phyloP scores from a whole-genome alignment of 441 rosid genomes.

The Biscutella laevigata region DNA sequence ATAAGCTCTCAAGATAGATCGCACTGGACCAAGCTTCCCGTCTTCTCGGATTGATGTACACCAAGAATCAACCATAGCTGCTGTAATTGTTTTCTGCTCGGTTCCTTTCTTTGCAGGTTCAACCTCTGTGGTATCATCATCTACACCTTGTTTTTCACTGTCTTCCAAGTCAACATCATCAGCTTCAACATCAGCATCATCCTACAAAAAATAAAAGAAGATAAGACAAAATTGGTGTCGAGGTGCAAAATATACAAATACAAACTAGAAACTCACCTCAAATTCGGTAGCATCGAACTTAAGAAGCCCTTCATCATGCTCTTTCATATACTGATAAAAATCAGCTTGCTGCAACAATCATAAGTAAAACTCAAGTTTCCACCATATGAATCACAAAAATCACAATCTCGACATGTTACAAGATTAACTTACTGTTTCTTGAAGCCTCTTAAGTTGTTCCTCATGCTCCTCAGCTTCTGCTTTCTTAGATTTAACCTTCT shows the following conservation, averaged over 20 bases:
- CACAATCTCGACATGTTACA: not conserved
- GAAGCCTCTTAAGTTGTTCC: conserved; percentile 57
- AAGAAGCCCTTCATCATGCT: conserved; percentile 64
- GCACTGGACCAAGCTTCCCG: conserved; percentile 54
- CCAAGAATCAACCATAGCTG: conserved; percentile 79
- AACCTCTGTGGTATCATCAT: conserved; percentile 27
- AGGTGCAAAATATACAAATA: not conserved
- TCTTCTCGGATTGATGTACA: conserved; percentile 45
- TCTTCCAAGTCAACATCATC: conserved; percentile 36
- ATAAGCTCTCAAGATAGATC: conserved; percentile 75
- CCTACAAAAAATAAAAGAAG: no score
- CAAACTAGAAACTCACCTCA: conserved; percentile 39
- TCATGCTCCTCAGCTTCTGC: conserved; percentile 58
- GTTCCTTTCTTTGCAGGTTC: conserved; percentile 28
- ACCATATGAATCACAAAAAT: not conserved
- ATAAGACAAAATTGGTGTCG: not conserved
- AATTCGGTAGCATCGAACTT: conserved; percentile 62
- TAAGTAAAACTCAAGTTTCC: not conserved
- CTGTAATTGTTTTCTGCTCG: conserved; percentile 45
- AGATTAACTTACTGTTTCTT: conserved; percentile 38
- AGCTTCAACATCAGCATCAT: conserved; percentile 40
- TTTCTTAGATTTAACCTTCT: conserved; percentile 33
- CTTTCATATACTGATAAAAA: conserved; percentile 65
- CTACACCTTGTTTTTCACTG: conserved; percentile 27
- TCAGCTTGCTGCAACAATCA: conserved; percentile 64